phyloP scores from a whole-genome alignment of 176 grass and related monocot genomes.

The Zizania latifolia region DNA sequence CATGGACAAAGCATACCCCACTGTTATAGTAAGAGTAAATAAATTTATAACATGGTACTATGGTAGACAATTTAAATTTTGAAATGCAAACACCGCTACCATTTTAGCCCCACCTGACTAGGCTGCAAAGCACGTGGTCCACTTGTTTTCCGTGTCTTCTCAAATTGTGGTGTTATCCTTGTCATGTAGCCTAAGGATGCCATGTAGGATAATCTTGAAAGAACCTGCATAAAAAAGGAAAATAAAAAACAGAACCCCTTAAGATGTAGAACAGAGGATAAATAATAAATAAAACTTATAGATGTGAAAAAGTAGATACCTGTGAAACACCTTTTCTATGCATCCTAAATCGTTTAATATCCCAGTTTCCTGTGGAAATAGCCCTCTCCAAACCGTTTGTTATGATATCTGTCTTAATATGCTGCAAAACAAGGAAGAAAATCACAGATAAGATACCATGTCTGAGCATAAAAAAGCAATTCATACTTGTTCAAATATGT shows the following conservation, averaged over 20 bases:
- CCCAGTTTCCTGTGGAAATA: conserved; percentile 96
- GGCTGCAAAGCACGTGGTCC: conserved; percentile 97
- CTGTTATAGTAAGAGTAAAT: conserved; percentile 39
- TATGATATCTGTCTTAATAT: conserved; percentile 36
- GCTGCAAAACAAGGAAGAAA: conserved; percentile 25
- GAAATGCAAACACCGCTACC: not conserved
- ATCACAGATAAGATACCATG: not conserved
- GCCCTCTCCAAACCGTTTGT: conserved; percentile 74
- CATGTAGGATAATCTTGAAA: conserved; percentile 91
- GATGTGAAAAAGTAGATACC: conserved; percentile 41
- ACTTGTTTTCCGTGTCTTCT: conserved; percentile 97
- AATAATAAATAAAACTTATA: not conserved
- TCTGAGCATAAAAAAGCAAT: not conserved
- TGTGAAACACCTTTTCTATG: conserved; percentile 95
- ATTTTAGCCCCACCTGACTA: conserved; percentile 61
- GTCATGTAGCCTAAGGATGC: conserved; percentile 93
- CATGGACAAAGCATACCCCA: conserved; percentile 99
- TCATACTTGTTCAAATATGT: conserved; percentile 4
- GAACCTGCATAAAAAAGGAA: conserved; percentile 46
- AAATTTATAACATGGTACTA: not conserved
- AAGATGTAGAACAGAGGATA: not conserved
- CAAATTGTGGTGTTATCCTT: conserved; percentile 95
- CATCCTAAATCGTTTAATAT: conserved; percentile 92
- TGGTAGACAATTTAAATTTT: not conserved
- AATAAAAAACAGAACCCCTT: not conserved